Base-by-base conservation (phyloP, 2,329 filamentous ascomycete genomes). In the Ophiocordyceps unilateralis region DNA sequence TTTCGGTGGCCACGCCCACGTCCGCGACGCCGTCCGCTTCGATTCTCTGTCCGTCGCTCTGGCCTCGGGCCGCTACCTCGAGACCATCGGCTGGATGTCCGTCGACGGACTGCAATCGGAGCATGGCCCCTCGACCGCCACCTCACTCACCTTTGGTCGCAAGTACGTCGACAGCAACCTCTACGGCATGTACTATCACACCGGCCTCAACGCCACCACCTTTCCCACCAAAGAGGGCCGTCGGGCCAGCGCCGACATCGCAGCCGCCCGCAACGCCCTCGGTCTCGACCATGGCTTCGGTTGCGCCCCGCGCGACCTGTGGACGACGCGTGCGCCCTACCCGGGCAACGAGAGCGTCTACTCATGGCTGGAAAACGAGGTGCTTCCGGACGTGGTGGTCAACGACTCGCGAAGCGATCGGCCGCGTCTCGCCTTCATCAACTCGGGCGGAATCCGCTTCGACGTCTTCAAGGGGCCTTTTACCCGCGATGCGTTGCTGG, bases 131-230 rank as follows among this genome's bases (percentile, higher is more conserved):
- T 55, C 58, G 5, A 45, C 62, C 0, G 49, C 58, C 4, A 54
- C 60, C 6, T 58, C 60, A 0, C 63, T 77, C 38, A 70, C 67
- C 1, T 95, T 93, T 56, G 70, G 72, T 43, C 75, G 89, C 39
- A 74, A 81, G 46, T 96, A 95, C 60, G 89, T 96, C 47, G 89
- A 96, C 62, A 95, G 88, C 63, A 96, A 96, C 51, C 68, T 95
- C 0, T 83, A 77, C 47, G 91, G 87, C 1, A 71, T 93, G 46
- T 73, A 88, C 52, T 74, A 91, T 53, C 89, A 96, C 58, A 84
- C 82, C 2, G 75, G 75, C 0, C 74, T 82, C 24, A 78, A 89
- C 51, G 67, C 72, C 15, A 68, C 74, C 0, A 81, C 76, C 0
- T 96, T 96, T 55, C 70, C 76, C 1, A 95, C 89, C 0, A 66